Evolutionary conservation across 352 stramenopile genomes (phyloP).

Genomic region (Phytophthora uliginosa): DNA sequence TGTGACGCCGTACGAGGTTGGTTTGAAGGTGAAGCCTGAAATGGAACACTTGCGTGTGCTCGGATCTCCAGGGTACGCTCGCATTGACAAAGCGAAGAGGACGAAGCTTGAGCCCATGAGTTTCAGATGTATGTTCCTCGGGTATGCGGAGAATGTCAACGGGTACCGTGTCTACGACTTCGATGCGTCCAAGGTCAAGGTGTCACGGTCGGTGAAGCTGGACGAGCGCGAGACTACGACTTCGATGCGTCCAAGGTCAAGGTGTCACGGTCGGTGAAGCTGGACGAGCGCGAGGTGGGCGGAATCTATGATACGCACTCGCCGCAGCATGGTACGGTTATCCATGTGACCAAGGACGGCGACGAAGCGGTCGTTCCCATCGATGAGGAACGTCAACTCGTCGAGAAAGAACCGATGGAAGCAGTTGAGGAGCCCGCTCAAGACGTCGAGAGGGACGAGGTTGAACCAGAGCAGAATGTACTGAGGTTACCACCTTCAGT

Average conservation of each 20-base stretch:
- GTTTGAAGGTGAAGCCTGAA: neutral
- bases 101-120: neutral
- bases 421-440: conserved; percentile 5
- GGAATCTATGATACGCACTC: conserved; percentile 12
- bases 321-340: conserved; percentile 4
- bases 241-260: conserved; percentile 25
- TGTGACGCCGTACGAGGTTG: neutral
- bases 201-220: conserved; percentile 18
- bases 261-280: conserved; percentile 17
- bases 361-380: neutral
- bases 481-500: neutral
- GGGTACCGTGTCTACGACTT: conserved; percentile 33
- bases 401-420: conserved; percentile 12
- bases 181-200: conserved; percentile 20
- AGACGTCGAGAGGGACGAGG: conserved; percentile 10
- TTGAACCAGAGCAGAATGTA: conserved; percentile 1
- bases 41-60: neutral
- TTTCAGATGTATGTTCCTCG: neutral
- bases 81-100: neutral
- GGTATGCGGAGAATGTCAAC: conserved; percentile 27
- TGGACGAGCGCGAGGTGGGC: conserved; percentile 29
- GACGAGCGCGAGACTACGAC: conserved; percentile 30
- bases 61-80: neutral
- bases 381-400: neutral
- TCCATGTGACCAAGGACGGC: conserved; percentile 7